Conservation (phyloP, 306 rosid species). For the Vigna angularis region DNA sequence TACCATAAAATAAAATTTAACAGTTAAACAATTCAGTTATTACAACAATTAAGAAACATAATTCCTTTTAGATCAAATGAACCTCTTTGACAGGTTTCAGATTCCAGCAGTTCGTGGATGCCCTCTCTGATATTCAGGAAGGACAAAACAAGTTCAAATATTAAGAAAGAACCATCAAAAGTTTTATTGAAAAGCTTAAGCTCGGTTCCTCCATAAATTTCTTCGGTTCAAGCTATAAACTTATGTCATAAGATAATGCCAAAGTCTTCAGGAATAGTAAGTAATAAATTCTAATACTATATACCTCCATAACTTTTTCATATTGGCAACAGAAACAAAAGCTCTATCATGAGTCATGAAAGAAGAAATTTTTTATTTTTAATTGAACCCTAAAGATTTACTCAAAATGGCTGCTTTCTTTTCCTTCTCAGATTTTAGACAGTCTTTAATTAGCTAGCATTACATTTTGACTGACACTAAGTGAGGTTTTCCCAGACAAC, state of each 20-base stretch:
- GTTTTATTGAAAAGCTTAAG: slow-evolving; percentile 19
- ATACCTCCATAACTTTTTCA: background rate
- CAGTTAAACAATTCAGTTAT: background rate
- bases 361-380: slow-evolving; percentile 6
- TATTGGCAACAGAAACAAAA: slow-evolving; percentile 23
- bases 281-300: slow-evolving; percentile 22
- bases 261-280: background rate
- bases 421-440: slow-evolving; percentile 14
- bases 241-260: slow-evolving; percentile 1
- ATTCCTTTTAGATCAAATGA: slow-evolving; percentile 29
- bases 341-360: background rate
- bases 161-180: slow-evolving; percentile 26
- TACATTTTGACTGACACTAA: slow-evolving; percentile 1
- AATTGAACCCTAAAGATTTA: slow-evolving; percentile 10
- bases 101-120: slow-evolving; percentile 16
- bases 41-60: background rate
- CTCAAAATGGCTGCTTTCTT: background rate
- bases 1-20: slow-evolving; percentile 3
- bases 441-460: slow-evolving; percentile 10
- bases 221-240: slow-evolving; percentile 16
- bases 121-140: slow-evolving; percentile 14
- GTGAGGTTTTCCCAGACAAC: background rate
- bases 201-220: background rate
- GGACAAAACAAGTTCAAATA: slow-evolving; percentile 1
- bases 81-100: slow-evolving; percentile 39